Conservation (phyloP, 306 rosid species). For the Malus asiatica region DNA sequence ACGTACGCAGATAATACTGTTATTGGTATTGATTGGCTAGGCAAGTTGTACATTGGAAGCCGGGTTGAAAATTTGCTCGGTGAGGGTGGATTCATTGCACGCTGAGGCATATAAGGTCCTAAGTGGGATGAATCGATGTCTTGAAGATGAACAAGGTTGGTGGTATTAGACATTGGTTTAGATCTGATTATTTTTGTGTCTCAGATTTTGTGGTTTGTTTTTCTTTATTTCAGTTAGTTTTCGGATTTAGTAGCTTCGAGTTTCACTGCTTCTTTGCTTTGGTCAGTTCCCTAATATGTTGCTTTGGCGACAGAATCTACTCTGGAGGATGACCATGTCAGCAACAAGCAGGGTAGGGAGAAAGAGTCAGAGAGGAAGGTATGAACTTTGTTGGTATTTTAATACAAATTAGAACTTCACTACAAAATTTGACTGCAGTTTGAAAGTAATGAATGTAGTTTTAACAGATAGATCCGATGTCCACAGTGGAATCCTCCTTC, state of each 20-base stretch:
- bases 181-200: neutral
- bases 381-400: neutral
- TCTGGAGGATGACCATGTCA: neutral
- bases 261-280: too few species aligned
- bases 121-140: conserved; percentile 87
- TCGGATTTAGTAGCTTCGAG: conserved; percentile 4
- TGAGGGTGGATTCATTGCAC: conserved; percentile 90
- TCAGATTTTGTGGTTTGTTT: neutral
- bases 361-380: conserved; percentile 19
- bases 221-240: neutral
- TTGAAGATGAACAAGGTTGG: conserved; percentile 71
- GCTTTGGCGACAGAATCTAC: too few species aligned
- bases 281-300: too few species aligned
- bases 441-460: conserved; percentile 5
- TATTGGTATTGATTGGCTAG: conserved; percentile 26
- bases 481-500: conserved; percentile 26
- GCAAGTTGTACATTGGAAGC: conserved; percentile 99
- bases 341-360: neutral
- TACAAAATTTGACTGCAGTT: neutral
- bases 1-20: neutral
- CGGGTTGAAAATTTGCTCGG: conserved; percentile 78
- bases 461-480: conserved; percentile 19
- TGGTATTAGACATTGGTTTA: neutral
- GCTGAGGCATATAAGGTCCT: conserved; percentile 92
- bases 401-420: neutral